Base-by-base conservation (phyloP, 1,284 basidiomycete genomes). In the Exobasidium cylindrosporum region DNA sequence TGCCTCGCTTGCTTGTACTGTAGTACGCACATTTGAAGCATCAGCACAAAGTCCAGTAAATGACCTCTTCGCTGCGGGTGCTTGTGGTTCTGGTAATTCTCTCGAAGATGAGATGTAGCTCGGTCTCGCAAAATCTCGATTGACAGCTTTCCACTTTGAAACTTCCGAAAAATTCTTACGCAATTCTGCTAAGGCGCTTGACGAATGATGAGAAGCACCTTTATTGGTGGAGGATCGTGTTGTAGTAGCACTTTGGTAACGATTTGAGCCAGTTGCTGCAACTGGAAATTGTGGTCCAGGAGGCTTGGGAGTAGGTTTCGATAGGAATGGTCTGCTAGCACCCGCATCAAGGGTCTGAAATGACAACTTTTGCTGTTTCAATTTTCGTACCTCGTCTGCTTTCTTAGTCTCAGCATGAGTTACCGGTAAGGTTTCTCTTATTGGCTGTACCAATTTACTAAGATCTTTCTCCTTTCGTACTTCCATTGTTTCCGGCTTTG, bases 301-400 rank as follows among this genome's bases (percentile, higher is more conserved):
- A 24, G 47, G 47, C 26, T 13, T 24, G n/a, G 47, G 47, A 50
- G 26, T 13, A 24, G 47, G 47, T 4, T 21, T 21, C 4, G 47
- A 6, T 23, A 28, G 14, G 47, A 50, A 50, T 13, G 47, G 47
- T 7, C n/a, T 28, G 47, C 21, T 50, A 13, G 14, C 47, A 28
- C 26, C n/a, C n/a, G 26, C 14, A 50, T 50, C 47, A 24, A 50
- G n/a, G 26, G 21, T 24, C 21, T 50, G 47, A 13, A 50, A 50
- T 14, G 47, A 28, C 31, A 74, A 67, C 58, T 73, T 74, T 60
- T 68, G 62, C 56, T 74, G 72, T 46, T 69, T 73, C 44, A 74
- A 49, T 54, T 62, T 63, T 50, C 61, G 58, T 46, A 35, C 23
- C 54, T 59, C 47, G 5, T 24, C 54, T 45, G 17, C 28, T 31